Base-by-base conservation (phyloP, 352 stramenopile genomes). In the Elongisporangium anandrum region DNA sequence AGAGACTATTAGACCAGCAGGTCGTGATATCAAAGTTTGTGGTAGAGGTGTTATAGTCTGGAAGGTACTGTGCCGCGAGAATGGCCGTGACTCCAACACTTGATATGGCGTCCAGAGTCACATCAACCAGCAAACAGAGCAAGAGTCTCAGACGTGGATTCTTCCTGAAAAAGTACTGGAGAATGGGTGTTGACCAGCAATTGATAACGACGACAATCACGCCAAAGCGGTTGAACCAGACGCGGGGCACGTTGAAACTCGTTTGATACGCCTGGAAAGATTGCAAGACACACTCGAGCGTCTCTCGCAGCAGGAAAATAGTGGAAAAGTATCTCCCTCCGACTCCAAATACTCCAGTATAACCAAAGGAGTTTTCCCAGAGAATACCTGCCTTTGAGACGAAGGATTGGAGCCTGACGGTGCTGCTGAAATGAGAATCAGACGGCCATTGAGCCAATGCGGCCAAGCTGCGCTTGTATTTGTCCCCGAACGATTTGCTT, bases 141-240 rank as follows among this genome's bases (percentile, higher is more conserved):
- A 50, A 1, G 50, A 63, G 47, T 64, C 67, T 51, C 69, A 66
- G 48, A 58, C 60, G 24, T 63, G 69, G 24, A 54, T 72, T 45
- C 45, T 21, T 12, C 53, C 54, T 12, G 24, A 72, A 68, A 38
- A 70, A 54, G 34, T 70, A 65, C 56, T 73, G 62, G 15, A 80
- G 54, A 15, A 72, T 45, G 15, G 65, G 65, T 2, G 67, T 63
- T 0, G 61, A 73, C 72, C 68, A 77, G 29, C 72, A 75, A 34
- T 75, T 77, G 12, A 72, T 17, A 26, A 69, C 54, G 0, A 80
- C 50, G 9, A 75, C 51, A 2, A 26, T 15, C 1, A 73, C 69
- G 34, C 70, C 72, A 13, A 76, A 69, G 20, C 72, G 63, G 23
- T 81, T 72, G 5, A 81, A 54, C 64, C 69, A 77, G 12, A 68